Base-by-base conservation (phyloP, 257 asterid species). In the Gentiana dahurica region DNA sequence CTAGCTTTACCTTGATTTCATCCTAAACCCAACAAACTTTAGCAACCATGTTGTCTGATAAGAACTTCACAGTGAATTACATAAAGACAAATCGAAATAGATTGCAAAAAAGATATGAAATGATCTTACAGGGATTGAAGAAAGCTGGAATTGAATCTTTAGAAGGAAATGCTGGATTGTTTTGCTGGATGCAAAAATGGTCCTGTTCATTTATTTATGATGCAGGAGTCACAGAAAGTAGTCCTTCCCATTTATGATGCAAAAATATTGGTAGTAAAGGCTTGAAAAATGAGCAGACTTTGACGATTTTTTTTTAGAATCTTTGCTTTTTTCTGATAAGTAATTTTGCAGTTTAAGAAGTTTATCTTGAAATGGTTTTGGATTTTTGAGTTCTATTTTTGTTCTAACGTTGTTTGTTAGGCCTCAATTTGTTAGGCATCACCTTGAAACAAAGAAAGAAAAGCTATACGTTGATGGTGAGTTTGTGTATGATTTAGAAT, bases 181-280 rank as follows among this genome's bases (percentile, higher is more conserved):
- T 77, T 63, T 77, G 83, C 51, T 77, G 83, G 80, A 74, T 77
- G 80, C n/a, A n/a, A n/a, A n/a, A n/a, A n/a, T n/a, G n/a, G n/a
- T n/a, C n/a, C n/a, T n/a, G n/a, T n/a, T n/a, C n/a, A 53, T 58
- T 53, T 66, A 47, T 49, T 66, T 57, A 9, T 53, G 46, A 33
- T 53, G 36, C 57, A 37, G 57, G 32, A 15, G 61, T 53, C 57
- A 53, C 56, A 66, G 54, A 45, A 36, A 59, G 52, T 66, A 51
- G 48, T 24, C 56, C 7, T 8, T 3, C 4, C 68, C 13, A 44
- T 63, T 55, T 63, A 39, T 51, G 57, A 44, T 64, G 34, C 33
- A 37, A 38, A 36, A 12, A 3, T 38, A 33, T 43, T 3, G 32
- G 37, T 10, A 49, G 12, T n/a, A 46, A 10, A 36, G 55, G n/a